Percentiles rank a stretch among this genome's conserved stretches.
These are phyloP conservation scores for Lactarius quietus DNA, from an alignment of 768 basidiomycete genomes.

Conservation along the genomic window DNA sequence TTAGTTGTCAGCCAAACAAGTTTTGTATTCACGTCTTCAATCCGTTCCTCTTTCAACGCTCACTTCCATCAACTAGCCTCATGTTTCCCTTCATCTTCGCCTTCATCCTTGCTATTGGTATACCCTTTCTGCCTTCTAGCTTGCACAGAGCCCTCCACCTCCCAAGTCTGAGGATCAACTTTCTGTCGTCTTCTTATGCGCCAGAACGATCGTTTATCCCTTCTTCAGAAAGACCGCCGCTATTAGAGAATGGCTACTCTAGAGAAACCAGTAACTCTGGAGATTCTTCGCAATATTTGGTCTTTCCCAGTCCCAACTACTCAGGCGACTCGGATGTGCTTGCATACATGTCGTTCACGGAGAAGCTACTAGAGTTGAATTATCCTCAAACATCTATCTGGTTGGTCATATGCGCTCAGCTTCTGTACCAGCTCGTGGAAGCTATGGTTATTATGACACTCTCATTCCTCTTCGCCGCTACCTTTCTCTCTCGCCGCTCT, in stretches of 20 bases:
- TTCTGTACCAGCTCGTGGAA: constrained; percentile 17
- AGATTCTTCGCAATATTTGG: constrained; percentile 2
- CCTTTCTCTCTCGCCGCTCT: constrained; percentile 6
- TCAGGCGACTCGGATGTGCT: background rate
- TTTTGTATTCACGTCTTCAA: background rate
- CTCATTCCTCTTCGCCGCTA: constrained; percentile 12
- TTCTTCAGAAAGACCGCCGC: background rate
- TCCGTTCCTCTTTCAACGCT: background rate
- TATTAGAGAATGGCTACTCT: background rate
- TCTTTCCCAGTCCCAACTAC: constrained; percentile 2
- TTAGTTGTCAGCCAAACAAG: constrained; percentile 6
- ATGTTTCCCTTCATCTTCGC: constrained; percentile 22
- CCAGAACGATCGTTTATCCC: background rate
- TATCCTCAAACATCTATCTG: constrained; percentile 10
- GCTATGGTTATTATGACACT: constrained; percentile 13
- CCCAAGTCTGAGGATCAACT: constrained; percentile 14
- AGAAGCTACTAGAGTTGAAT: constrained; percentile 1
- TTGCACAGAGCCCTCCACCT: constrained; percentile 12
- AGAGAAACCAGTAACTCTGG: background rate
- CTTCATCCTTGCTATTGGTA: constrained; percentile 17
- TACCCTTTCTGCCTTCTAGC: constrained; percentile 20
- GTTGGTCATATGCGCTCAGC: constrained; percentile 1
- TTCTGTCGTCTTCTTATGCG: constrained; percentile 5
- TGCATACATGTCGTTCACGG: constrained; percentile 2
- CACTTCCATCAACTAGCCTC: background rate